Evolutionary conservation across 2,329 filamentous ascomycete genomes (phyloP).

Genomic region (Aureobasidium sp.): DNA sequence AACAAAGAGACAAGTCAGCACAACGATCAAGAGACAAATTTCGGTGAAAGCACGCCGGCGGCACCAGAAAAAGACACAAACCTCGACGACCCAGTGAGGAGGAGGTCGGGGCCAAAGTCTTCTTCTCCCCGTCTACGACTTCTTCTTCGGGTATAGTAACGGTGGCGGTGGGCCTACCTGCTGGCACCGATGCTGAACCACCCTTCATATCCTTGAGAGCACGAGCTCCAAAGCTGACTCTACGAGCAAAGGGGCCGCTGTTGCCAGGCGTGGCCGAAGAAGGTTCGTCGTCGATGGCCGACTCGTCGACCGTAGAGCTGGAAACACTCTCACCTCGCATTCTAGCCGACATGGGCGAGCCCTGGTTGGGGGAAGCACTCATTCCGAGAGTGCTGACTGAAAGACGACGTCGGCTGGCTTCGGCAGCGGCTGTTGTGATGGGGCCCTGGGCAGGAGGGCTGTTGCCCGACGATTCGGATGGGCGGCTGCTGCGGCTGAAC

Average conservation of each 20-base stretch:
- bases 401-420: slow-evolving; percentile 40
- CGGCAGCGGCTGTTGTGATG: slow-evolving; percentile 39
- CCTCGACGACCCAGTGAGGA: slow-evolving; percentile 27
- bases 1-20: slow-evolving; percentile 40
- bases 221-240: slow-evolving; percentile 83
- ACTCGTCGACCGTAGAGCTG: slow-evolving; percentile 39
- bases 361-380: slow-evolving; percentile 33
- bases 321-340: slow-evolving; percentile 35
- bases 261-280: slow-evolving; percentile 44
- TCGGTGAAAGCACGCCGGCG: slow-evolving; percentile 52
- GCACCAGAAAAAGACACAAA: slow-evolving; percentile 31
- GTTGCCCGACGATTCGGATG: slow-evolving; percentile 12
- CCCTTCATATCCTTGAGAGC: slow-evolving; percentile 64
- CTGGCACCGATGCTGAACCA: slow-evolving; percentile 49
- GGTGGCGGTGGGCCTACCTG: slow-evolving; percentile 48
- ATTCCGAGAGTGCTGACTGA: slow-evolving; percentile 42
- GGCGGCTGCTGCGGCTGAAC: slow-evolving; percentile 32
- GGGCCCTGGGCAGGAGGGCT: slow-evolving; percentile 29
- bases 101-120: slow-evolving; percentile 20
- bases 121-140: slow-evolving; percentile 14
- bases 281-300: slow-evolving; percentile 46
- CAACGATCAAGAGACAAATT: slow-evolving; percentile 31
- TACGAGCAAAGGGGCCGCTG: slow-evolving; percentile 67
- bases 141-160: slow-evolving; percentile 10
- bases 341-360: slow-evolving; percentile 34